Evolutionary conservation across 176 grass and related monocot genomes (phyloP), one percentile per base, ranked within the genome.

Genomic region (Neostapfia colusana): DNA sequence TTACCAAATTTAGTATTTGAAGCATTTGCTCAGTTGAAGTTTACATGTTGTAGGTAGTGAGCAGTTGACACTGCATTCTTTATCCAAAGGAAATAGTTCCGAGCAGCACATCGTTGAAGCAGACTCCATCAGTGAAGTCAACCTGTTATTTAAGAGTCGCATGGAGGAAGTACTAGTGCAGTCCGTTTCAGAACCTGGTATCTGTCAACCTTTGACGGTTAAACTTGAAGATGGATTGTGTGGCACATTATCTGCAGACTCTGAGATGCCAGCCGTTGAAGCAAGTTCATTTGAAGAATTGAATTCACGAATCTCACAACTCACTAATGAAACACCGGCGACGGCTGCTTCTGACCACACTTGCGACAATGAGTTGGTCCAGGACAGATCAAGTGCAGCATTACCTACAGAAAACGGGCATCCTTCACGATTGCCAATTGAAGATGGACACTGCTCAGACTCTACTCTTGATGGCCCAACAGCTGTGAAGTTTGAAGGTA

Each of bases 141-240:
- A 74, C 28, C 84, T 50, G 1, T n/a, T 78, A 1, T 84, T 84
- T 60, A 87, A 78, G 81, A 65, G 73, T 38, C 76, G 82, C 36
- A 75, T 81, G 85, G 65, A 81, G 40, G 77, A 84, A 63, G 85
- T 73, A 48, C 53, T 77, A 18, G 67, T 46, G 15, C 72, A 81
- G 17, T 91, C 84, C 63, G 66, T 84, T 82, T 82, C 84, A 56
- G 81, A 89, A 43, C 37, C 55, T 0, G 51, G 45, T 28, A 37
- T 86, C 14, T 51, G 48, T 31, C 49, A 86, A 40, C 84, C 84
- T 3, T 61, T 78, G 65, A 63, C 28, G 3, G 37, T 60, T 23
- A 77, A 77, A 38, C 66, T 53, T 18, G 73, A 84, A 81, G 43
- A 63, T 21, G 49, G 48, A 34, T 13, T 58, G 15, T 69, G 18